A percentile compares a stretch with the other conserved stretches of the same genome.
phyloP scores from a whole-genome alignment of 2,329 filamentous ascomycete genomes.

The Chrysosporium queenslandicum region DNA sequence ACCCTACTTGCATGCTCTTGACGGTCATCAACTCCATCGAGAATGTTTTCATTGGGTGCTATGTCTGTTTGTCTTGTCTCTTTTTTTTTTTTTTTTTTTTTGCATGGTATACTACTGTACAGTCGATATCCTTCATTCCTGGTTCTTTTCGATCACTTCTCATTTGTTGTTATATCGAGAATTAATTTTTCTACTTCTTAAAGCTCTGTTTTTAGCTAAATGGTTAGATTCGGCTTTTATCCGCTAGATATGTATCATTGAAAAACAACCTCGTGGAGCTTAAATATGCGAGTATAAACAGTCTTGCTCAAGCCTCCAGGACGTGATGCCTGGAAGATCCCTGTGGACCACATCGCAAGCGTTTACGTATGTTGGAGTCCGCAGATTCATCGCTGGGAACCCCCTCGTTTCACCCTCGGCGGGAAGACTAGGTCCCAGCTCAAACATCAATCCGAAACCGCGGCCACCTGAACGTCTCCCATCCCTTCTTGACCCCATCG shows the following conservation, averaged over 20 bases:
- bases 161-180: neutral
- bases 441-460: constrained; percentile 7
- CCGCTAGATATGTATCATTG: neutral
- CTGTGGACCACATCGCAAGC: neutral
- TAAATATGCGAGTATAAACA: too few relatives aligned
- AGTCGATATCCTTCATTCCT: too few relatives aligned
- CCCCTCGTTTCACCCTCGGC: neutral
- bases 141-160: neutral
- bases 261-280: too few relatives aligned
- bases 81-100: neutral
- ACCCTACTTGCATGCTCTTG: neutral
- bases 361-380: neutral
- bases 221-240: constrained; percentile 1
- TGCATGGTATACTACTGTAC: neutral
- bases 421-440: neutral
- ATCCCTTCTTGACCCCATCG: neutral
- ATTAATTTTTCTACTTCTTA: neutral
- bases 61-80: neutral
- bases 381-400: neutral
- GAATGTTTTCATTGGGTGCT: neutral
- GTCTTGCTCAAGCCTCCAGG: too few relatives aligned
- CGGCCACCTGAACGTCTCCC: constrained; percentile 6
- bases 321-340: too few relatives aligned
- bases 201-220: constrained; percentile 4
- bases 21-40: neutral